Base-by-base conservation (phyloP, 148 eudicot species). In the Amaranthus cruentus region DNA sequence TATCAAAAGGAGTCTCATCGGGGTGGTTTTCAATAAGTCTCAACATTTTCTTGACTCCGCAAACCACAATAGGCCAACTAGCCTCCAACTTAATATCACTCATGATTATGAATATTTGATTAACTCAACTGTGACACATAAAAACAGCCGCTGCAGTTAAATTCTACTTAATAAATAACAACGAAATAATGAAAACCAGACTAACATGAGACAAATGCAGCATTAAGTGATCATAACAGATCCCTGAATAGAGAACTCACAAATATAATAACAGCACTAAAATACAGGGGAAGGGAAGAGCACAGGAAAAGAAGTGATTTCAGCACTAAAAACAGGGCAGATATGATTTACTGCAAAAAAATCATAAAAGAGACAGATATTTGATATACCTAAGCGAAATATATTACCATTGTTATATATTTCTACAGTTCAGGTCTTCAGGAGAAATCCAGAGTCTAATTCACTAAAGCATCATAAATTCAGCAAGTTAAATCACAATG, bases 51-150 rank as follows among this genome's bases (percentile, higher is more conserved):
- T 68, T 56, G 57, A 81, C 62, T 10, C 87, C 87, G 55, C 68
- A 73, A 65, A 71, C 76, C 87, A 84, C 79, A 62, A 69, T 76
- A 4, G 60, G 58, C 83, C 82, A 79, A 62, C 87, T 84, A 61
- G 79, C 81, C 50, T 79, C 81, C 15, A 81, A 54, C 57, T 66
- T 75, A 18, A 77, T 76, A 5, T 71, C 73, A 47, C 6, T 67
- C 80, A 78, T 78, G 18, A 55, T 69, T 42, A 48, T n/a, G 38
- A 8, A 21, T 14, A 7, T 21, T 4, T 38, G 1, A 42, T 9
- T 1, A 15, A 4, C 21, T 55, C 69, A 75, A 50, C 69, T 78
- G 61, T 53, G 52, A 56, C 71, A 67, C 50, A 47, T 18, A 68
- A 57, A 28, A 67, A 50, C 42, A 15, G 68, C 44, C 9, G 18